phyloP scores from a whole-genome alignment of 2,329 filamentous ascomycete genomes.

The Madurella mycetomatis region DNA sequence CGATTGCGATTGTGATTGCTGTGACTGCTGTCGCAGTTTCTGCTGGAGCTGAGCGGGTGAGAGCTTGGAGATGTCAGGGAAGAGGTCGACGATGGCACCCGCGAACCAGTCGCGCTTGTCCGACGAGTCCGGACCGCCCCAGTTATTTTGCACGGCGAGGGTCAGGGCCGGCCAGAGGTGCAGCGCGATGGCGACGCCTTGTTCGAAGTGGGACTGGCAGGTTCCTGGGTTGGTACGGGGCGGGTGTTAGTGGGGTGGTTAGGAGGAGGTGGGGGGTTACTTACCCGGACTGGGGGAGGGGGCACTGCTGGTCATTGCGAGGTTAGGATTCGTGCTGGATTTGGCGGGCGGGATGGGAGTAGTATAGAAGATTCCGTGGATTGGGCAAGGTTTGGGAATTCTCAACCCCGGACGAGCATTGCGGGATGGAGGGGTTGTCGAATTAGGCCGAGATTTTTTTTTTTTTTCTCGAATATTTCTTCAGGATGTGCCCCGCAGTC shows the following conservation, averaged over 20 bases:
- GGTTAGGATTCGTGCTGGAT: not conserved
- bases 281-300: constrained; percentile 18
- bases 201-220: constrained; percentile 69
- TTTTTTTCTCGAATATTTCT: not conserved
- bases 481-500: too few species aligned
- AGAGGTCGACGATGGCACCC: constrained; percentile 77
- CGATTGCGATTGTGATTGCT: constrained; percentile 16
- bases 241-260: not conserved
- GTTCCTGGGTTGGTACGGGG: constrained; percentile 38
- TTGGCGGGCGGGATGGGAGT: not conserved
- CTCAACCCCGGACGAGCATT: not conserved
- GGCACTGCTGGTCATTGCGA: constrained; percentile 6
- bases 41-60: constrained; percentile 29
- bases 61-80: constrained; percentile 58
- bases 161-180: constrained; percentile 85
- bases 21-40: constrained; percentile 21
- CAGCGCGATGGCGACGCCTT: constrained; percentile 78
- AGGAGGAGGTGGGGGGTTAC: constrained; percentile 4
- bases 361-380: not conserved
- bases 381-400: not conserved
- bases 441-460: constrained; percentile 16
- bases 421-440: constrained; percentile 20
- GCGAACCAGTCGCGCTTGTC: constrained; percentile 98
- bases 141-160: constrained; percentile 79
- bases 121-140: constrained; percentile 75